phyloP scores from a whole-genome alignment of 441 rosid genomes.

The Viola pubescens region DNA sequence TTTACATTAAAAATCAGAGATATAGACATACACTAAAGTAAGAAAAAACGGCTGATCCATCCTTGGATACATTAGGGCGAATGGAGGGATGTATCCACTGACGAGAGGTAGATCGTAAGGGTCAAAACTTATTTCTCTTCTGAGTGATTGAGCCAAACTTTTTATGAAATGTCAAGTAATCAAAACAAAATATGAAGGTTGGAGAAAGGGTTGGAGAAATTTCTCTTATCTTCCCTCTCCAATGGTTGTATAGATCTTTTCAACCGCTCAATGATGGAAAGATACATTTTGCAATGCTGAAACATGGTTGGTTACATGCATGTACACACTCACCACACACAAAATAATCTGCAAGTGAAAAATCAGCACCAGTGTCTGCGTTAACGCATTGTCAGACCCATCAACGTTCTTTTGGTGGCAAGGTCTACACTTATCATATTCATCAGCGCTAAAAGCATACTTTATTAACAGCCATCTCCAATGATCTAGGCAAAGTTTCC shows the following conservation, averaged over 20 bases:
- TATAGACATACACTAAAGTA: neutral
- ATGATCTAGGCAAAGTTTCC: no score
- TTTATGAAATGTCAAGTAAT: neutral
- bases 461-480: no score
- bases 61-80: neutral
- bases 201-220: neutral
- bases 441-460: no score
- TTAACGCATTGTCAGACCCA: no score
- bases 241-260: neutral
- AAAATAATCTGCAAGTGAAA: no score
- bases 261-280: neutral
- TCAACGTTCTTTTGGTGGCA: no score
- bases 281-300: no score
- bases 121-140: neutral
- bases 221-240: neutral
- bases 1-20: slow-evolving; percentile 9
- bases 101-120: no score
- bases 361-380: no score
- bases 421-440: no score
- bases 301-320: neutral
- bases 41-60: neutral
- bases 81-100: no score
- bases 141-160: neutral
- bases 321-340: no score
- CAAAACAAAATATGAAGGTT: neutral